phyloP scores from a whole-genome alignment of 31 red algal genomes.

The Asparagopsis taxiformis region DNA sequence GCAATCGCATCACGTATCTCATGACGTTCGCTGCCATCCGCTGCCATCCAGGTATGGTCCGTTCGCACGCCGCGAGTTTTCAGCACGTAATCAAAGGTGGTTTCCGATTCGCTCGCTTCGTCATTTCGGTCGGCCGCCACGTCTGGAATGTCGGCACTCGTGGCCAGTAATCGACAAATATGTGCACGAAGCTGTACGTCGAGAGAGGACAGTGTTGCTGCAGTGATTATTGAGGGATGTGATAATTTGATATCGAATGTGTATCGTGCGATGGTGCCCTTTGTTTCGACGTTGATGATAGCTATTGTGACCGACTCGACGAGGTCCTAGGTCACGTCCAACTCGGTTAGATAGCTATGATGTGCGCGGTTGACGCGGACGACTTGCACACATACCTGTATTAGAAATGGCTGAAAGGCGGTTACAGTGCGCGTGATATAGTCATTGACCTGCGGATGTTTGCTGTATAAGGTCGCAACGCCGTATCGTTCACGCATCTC shows the following conservation, averaged over 20 bases:
- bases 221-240: not conserved
- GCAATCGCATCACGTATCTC: no score
- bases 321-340: no score
- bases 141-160: no score
- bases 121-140: no score
- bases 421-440: constrained; percentile 6
- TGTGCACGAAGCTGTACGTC: constrained; percentile 26
- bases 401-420: not conserved
- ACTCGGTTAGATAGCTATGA: no score
- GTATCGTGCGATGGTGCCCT: constrained; percentile 4
- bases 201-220: not conserved
- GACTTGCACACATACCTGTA: no score
- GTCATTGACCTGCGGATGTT: constrained; percentile 7
- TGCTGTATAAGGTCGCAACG: not conserved
- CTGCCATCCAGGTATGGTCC: constrained; percentile 11
- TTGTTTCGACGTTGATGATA: not conserved
- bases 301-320: constrained; percentile 16
- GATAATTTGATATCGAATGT: not conserved
- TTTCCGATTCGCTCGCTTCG: no score
- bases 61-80: constrained; percentile 4
- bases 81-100: constrained; percentile 2
- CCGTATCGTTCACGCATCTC: constrained; percentile 1
- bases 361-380: no score
- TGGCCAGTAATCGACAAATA: constrained; percentile 6
- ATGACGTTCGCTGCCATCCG: not conserved